Percentiles rank a stretch among this genome's conserved stretches.
Evolutionary conservation across 2,329 filamentous ascomycete species (phyloP).

Genomic region (Truncatella angustata): DNA sequence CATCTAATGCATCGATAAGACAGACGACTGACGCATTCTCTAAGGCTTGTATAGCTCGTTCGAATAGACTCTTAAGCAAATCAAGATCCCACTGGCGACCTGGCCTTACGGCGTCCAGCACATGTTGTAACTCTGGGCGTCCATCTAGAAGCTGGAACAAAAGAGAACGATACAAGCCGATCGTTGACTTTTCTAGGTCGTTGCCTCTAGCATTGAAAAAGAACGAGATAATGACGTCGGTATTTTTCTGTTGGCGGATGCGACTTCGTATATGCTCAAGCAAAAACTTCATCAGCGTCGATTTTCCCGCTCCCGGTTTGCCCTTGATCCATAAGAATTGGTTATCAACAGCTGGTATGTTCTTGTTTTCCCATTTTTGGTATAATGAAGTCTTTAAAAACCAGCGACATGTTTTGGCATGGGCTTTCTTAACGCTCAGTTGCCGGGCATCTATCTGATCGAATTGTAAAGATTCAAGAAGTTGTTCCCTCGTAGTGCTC

Average conservation of each 20-base stretch:
- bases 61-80: neutral
- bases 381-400: conserved; percentile 12
- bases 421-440: conserved; percentile 10
- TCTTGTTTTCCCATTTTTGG: conserved; percentile 11
- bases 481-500: neutral
- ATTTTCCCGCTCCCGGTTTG: conserved; percentile 5
- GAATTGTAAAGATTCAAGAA: conserved; percentile 15
- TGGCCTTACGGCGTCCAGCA: neutral
- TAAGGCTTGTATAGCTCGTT: neutral
- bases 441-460: conserved; percentile 13
- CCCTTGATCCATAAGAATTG: conserved; percentile 7
- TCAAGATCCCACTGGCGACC: neutral
- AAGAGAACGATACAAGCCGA: conserved; percentile 47
- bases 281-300: conserved; percentile 1
- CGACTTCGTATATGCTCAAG: neutral
- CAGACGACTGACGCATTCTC: neutral
- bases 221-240: conserved; percentile 29
- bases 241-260: neutral
- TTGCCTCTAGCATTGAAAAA: conserved; percentile 48
- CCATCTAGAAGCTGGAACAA: conserved; percentile 40
- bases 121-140: conserved; percentile 7
- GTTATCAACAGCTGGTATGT: neutral
- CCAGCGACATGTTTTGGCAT: conserved; percentile 19
- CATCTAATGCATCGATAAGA: conserved; percentile 10
- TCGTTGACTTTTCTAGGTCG: conserved; percentile 38